Base-by-base conservation (phyloP, 176 grass and related monocot genomes). In the Lolium perenne region DNA sequence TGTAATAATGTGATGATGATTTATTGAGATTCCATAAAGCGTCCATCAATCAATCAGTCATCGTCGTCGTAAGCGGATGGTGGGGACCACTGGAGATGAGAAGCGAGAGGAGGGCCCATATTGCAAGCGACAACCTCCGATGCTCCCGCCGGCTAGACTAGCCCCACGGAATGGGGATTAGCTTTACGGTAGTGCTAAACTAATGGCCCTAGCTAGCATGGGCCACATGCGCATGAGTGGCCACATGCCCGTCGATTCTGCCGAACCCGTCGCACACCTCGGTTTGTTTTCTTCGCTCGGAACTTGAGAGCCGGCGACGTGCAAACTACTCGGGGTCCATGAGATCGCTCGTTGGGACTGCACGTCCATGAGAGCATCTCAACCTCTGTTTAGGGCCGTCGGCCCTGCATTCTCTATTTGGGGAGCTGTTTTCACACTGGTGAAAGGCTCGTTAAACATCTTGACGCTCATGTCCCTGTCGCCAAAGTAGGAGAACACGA, bases 111-210 rank as follows among this genome's bases (percentile, higher is more conserved):
- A 59, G 6, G 26, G 59, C 46, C 72, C 20, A 25, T 43, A 35
- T 35, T 35, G 38, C 12, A 55, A 55, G 46, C 72, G 83, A 41
- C 83, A 12, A 65, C 43, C 82, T 76, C 10, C 2, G 41, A 63
- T 15, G 82, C 70, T 4, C 40, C 40, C 71, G 29, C 21, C 46
- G 46, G 46, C 46, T 47, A 47, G 14, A 13, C 21, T 3, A 6
- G 3, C 7, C 21, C 6, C 15, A 47, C 20, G 40, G 22, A n/a
- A 32, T 2, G 61, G 22, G 7, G 32, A 35, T 60, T 49, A 5
- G 54, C 20, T 46, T 46, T 15, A 29, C 21, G 10, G 82, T 72
- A 5, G 73, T 16, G 5, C 18, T 0, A 7, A 6, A 11, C n/a
- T 23, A 71, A 71, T 58, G 69, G 32, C 32, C 32, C 32, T 35